phyloP scores from a whole-genome alignment of 805 yeast species.

The Suhomyces sp. region DNA sequence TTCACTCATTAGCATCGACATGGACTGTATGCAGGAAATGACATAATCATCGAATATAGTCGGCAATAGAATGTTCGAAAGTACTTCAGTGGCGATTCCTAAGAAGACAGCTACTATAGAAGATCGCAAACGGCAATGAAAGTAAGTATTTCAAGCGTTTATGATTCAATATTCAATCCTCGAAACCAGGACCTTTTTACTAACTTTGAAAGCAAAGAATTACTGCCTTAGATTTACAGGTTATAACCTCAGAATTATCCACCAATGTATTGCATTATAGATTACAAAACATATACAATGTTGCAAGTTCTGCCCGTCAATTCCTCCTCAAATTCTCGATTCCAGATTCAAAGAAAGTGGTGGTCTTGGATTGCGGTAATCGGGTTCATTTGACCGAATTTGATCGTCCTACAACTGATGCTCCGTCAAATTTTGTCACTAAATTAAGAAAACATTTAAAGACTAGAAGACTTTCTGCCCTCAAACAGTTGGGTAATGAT shows the following conservation, averaged over 20 bases:
- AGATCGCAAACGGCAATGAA: no score
- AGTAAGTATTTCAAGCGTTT: no score
- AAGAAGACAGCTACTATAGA: no score
- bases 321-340: conserved; percentile 76
- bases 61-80: no score
- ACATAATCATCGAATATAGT: no score
- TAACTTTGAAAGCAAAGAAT: conserved; percentile 64
- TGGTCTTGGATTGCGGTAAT: conserved; percentile 85
- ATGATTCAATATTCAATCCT: no score
- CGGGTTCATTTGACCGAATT: conserved; percentile 76
- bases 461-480: conserved; percentile 68
- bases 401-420: conserved; percentile 74
- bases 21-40: no score
- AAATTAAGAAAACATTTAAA: conserved; percentile 86
- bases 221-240: conserved; percentile 76
- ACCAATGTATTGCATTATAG: conserved; percentile 60
- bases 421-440: conserved; percentile 82
- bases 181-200: no score
- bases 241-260: conserved; percentile 66
- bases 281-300: conserved; percentile 81
- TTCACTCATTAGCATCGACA: no score
- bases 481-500: conserved; percentile 76
- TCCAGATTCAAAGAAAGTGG: conserved; percentile 75
- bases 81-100: no score
- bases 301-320: conserved; percentile 68